A percentile compares a stretch with the other conserved stretches of the same genome.
Evolutionary conservation across 805 yeast genomes (phyloP).

Genomic region (Priceomyces castillae): DNA sequence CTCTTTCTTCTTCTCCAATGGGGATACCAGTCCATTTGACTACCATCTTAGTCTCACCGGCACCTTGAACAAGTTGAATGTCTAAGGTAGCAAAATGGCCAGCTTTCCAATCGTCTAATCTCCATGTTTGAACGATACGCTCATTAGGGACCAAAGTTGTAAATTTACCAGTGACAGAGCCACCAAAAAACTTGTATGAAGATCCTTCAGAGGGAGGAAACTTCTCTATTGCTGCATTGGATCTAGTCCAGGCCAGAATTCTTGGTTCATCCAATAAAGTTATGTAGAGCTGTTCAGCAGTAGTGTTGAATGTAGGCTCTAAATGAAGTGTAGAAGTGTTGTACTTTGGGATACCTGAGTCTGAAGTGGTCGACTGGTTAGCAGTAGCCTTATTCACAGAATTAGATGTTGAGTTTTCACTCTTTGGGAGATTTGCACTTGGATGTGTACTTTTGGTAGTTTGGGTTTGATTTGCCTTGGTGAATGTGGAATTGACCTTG

Average conservation of each 20-base stretch:
- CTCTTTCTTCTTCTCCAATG: conserved; percentile 90
- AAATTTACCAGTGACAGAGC: conserved; percentile 75
- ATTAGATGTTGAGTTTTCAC: conserved; percentile 10
- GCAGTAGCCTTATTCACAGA: conserved; percentile 6
- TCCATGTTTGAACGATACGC: conserved; percentile 74
- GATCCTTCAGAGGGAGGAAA: conserved; percentile 55
- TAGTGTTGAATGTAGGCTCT: conserved; percentile 78
- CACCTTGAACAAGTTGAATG: conserved; percentile 69
- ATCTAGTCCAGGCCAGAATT: conserved; percentile 88
- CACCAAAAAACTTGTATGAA: conserved; percentile 75
- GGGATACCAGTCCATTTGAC: conserved; percentile 88
- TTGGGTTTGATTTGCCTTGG: conserved; percentile 47
- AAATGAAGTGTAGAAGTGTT: conserved; percentile 79
- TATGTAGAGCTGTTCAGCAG: conserved; percentile 79
- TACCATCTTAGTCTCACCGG: conserved; percentile 78
- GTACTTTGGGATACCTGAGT: conserved; percentile 51
- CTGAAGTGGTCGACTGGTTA: conserved; percentile 6
- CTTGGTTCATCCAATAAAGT: conserved; percentile 76
- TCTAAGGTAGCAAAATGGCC: conserved; percentile 73
- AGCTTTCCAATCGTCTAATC: conserved; percentile 83
- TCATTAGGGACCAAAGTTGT: conserved; percentile 56
- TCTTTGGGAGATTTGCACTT: conserved; percentile 6
- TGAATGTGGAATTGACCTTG: conserved; percentile 36
- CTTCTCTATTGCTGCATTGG: conserved; percentile 55
- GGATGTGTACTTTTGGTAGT: conserved; percentile 3